phyloP scores from a whole-genome alignment of 495 filamentous ascomycete species.

The Cercophora newfieldiana region DNA sequence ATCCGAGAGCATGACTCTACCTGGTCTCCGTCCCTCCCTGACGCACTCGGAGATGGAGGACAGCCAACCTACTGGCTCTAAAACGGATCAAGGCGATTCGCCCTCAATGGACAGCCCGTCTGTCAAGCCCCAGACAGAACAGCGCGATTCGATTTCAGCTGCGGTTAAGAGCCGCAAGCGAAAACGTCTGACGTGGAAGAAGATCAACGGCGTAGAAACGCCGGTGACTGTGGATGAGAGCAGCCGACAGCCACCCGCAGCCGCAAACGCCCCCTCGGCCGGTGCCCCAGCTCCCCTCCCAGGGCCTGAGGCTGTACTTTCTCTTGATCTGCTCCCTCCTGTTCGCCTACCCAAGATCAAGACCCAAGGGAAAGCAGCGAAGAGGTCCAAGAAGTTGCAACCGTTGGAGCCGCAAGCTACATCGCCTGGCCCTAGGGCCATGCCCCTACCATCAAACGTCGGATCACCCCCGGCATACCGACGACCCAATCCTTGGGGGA shows the following conservation, averaged over 20 bases:
- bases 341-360: background rate
- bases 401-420: background rate
- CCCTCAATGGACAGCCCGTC: too few relatives aligned
- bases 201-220: constrained; percentile 41
- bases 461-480: background rate
- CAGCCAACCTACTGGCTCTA: too few relatives aligned
- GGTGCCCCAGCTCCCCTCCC: background rate
- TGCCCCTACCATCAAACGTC: background rate
- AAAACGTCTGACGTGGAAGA: constrained; percentile 39
- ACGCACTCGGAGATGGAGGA: too few relatives aligned
- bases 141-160: constrained; percentile 18
- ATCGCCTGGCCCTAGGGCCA: background rate
- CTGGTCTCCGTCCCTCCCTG: background rate
- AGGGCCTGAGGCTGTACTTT: background rate
- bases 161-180: constrained; percentile 44
- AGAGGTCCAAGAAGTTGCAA: background rate
- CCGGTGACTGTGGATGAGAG: constrained; percentile 39
- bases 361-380: background rate
- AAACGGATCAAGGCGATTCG: too few relatives aligned
- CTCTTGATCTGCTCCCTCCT: background rate
- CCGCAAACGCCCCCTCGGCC: background rate
- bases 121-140: too few relatives aligned
- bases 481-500: background rate
- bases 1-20: background rate
- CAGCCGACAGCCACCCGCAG: background rate